Conservation (phyloP, 2,329 filamentous ascomycete genomes). For the Pestalotiopsis sp. region DNA sequence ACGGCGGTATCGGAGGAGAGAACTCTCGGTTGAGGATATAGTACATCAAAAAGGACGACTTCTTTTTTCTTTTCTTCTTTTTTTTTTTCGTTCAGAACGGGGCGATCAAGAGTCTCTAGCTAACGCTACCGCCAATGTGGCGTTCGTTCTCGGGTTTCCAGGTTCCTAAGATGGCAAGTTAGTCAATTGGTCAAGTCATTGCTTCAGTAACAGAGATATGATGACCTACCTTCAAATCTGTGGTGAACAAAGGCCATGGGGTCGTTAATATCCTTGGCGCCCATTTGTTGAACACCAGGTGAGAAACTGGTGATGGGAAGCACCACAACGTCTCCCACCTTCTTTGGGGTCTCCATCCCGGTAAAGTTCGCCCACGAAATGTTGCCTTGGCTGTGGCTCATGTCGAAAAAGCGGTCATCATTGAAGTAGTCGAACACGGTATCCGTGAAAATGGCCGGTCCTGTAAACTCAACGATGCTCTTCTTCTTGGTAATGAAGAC, state of each 20-base stretch:
- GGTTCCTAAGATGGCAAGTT: conserved; percentile 50
- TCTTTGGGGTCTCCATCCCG: conserved; percentile 78
- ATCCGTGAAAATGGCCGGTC: conserved; percentile 94
- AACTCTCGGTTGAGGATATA: not conserved
- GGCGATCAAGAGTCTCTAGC: conserved; percentile 24
- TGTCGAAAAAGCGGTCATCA: conserved; percentile 83
- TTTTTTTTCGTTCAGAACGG: conserved; percentile 6
- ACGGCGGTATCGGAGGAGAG: too few relatives aligned
- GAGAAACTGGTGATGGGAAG: conserved; percentile 97
- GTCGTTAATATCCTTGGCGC: conserved; percentile 81
- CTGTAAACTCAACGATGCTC: conserved; percentile 89
- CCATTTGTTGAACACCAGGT: conserved; percentile 92
- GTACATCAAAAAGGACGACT: not conserved
- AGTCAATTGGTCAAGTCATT: not conserved
- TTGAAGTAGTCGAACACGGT: conserved; percentile 92
- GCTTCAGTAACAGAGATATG: not conserved
- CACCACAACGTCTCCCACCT: conserved; percentile 90
- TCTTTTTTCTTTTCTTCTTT: not conserved
- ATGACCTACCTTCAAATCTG: conserved; percentile 80
- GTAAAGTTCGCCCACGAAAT: conserved; percentile 90
- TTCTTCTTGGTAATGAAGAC: conserved; percentile 57
- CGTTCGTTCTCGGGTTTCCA: conserved; percentile 75
- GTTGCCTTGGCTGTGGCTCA: conserved; percentile 66
- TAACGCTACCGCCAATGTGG: conserved; percentile 64
- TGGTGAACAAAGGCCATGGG: conserved; percentile 98